Evolutionary conservation across 23 red algal genomes (phyloP).

Genomic region (Chondrus crispus): DNA sequence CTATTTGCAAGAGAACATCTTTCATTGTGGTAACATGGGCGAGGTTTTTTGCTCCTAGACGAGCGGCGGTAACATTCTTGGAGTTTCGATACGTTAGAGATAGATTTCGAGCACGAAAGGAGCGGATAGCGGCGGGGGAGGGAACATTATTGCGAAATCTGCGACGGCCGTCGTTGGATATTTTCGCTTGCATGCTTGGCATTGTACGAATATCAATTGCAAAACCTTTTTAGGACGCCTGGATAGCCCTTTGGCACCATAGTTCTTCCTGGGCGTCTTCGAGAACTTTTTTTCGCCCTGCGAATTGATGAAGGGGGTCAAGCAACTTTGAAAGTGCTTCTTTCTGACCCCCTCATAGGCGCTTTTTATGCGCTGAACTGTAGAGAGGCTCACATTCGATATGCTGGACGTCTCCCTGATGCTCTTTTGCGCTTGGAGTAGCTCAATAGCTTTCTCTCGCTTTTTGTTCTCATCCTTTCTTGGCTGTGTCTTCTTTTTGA

Average conservation of each 20-base stretch:
- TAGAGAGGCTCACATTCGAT: no score
- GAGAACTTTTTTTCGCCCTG: neutral
- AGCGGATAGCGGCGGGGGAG: neutral
- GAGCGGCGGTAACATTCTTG: neutral
- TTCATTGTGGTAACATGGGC: neutral
- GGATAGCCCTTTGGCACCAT: neutral
- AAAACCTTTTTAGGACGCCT: neutral
- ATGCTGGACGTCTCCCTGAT: no score
- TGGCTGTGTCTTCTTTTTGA: no score
- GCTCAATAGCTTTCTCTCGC: no score
- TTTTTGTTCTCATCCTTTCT: no score
- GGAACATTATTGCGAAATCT: neutral
- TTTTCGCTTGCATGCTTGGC: neutral
- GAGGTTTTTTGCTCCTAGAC: neutral
- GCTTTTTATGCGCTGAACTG: no score
- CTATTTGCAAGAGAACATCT: neutral
- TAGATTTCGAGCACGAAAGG: neutral
- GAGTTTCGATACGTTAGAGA: neutral
- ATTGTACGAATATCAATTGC: neutral
- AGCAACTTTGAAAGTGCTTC: no score
- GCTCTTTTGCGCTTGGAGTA: no score
- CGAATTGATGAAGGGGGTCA: neutral
- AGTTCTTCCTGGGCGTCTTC: neutral
- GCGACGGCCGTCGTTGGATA: neutral
- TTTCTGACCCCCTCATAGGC: no score